phyloP scores from a whole-genome alignment of 768 basidiomycete genomes.

The Brasilioporus rufonigricans region DNA sequence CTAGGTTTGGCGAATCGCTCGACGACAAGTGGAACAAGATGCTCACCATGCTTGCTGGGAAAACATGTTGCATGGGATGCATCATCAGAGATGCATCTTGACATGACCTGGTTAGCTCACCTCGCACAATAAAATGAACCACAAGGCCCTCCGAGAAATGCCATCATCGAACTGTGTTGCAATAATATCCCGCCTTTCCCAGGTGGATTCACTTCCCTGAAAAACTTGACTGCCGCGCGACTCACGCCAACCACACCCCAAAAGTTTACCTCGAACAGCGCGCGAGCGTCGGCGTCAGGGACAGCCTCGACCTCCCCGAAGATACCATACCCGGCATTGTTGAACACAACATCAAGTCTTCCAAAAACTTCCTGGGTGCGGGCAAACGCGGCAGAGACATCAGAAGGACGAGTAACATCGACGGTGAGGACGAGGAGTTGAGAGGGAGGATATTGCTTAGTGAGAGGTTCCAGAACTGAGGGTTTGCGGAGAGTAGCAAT shows the following conservation, averaged over 20 bases:
- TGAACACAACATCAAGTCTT: conserved; percentile 43
- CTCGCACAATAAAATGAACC: conserved; percentile 10
- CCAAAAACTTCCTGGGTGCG: conserved; percentile 34
- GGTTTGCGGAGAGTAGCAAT: conserved; percentile 43
- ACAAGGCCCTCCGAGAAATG: not conserved
- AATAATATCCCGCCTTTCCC: conserved; percentile 10
- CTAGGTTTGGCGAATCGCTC: not conserved
- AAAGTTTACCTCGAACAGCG: conserved; percentile 35
- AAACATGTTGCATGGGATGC: not conserved
- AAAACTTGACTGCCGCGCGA: conserved; percentile 25
- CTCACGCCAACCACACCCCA: conserved; percentile 18
- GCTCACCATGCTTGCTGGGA: conserved; percentile 13
- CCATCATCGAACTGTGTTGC: conserved; percentile 10
- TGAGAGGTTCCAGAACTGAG: conserved; percentile 25
- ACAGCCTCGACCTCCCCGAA: conserved; percentile 35
- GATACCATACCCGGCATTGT: conserved; percentile 36
- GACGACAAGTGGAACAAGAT: not conserved
- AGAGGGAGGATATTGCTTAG: conserved; percentile 21
- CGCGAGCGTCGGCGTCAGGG: conserved; percentile 28
- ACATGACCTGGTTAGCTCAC: not conserved
- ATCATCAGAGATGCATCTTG: not conserved
- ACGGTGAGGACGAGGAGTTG: conserved; percentile 36
- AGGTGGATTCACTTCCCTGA: conserved; percentile 32
- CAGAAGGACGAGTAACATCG: conserved; percentile 34
- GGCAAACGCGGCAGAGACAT: conserved; percentile 36